Percentiles rank a stretch among this genome's conserved stretches.
Evolutionary conservation across 352 stramenopile genomes (phyloP).

Genomic region (Thalassiosira mediterranea): DNA sequence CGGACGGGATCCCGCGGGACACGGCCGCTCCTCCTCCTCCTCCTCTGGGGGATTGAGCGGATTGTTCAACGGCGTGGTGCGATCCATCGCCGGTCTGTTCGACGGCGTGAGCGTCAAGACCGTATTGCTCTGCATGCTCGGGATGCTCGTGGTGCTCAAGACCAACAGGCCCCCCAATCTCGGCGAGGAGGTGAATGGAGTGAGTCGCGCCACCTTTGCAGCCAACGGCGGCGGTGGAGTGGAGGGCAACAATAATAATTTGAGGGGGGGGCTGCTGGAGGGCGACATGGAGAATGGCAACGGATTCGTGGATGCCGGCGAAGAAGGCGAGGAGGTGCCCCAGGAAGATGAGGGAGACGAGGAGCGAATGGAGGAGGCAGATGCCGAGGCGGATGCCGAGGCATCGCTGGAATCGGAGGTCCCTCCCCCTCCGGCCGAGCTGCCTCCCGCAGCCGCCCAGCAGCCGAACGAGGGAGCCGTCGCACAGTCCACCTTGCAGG

Average conservation of each 20-base stretch:
- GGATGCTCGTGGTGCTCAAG: constrained; percentile 26
- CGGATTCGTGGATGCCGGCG: neutral
- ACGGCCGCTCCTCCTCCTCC: constrained; percentile 1
- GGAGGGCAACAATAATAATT: neutral
- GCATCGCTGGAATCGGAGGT: neutral
- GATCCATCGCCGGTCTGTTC: constrained; percentile 18
- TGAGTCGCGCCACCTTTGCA: neutral
- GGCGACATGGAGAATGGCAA: neutral
- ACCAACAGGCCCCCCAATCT: constrained; percentile 8
- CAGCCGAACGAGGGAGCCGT: neutral
- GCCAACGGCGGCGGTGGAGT: neutral
- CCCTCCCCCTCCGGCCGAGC: neutral
- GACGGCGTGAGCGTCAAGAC: constrained; percentile 41
- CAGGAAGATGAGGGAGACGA: neutral
- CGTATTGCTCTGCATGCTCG: constrained; percentile 38
- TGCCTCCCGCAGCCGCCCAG: neutral
- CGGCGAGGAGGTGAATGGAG: neutral
- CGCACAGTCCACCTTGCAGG: neutral
- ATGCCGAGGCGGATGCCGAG: neutral
- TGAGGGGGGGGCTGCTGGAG: neutral
- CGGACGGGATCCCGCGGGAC: neutral
- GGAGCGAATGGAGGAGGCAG: neutral
- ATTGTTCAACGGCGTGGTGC: neutral
- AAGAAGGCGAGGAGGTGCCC: neutral
- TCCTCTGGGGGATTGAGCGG: neutral